Percentiles rank a stretch among this genome's conserved stretches.
phyloP scores from a whole-genome alignment of 2,329 filamentous ascomycete genomes.

The Fragosphaeria purpurea region DNA sequence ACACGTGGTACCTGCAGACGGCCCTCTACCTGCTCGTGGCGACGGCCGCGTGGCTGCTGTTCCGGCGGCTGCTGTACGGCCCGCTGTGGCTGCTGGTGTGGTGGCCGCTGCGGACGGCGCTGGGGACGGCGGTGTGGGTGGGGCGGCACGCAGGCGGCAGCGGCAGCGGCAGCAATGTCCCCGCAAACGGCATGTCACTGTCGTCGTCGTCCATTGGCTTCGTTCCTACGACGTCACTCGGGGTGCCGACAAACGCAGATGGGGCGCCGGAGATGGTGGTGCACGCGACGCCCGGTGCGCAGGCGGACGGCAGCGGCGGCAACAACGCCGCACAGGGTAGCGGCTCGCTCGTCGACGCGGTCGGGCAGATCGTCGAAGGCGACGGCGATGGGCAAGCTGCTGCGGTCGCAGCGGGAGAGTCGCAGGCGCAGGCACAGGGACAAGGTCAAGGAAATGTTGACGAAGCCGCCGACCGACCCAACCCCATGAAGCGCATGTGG shows the following conservation, averaged over 20 bases:
- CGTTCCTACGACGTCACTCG: too few relatives aligned
- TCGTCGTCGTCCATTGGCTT: constrained; percentile 14
- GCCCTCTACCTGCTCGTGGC: constrained; percentile 70
- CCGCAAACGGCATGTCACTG: constrained; percentile 14
- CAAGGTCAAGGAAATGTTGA: constrained; percentile 5
- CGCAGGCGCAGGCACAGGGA: too few relatives aligned
- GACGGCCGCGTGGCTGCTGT: constrained; percentile 78
- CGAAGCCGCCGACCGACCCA: constrained; percentile 26
- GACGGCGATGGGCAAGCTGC: constrained; percentile 6
- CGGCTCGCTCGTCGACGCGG: constrained; percentile 37
- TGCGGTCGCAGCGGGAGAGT: constrained; percentile 6
- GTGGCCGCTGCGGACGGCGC: constrained; percentile 50
- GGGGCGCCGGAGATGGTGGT: not conserved
- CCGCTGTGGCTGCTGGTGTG: constrained; percentile 84
- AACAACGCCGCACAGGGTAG: constrained; percentile 8
- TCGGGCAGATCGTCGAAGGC: constrained; percentile 43
- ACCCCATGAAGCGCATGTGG: constrained; percentile 54
- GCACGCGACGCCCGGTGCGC: constrained; percentile 16
- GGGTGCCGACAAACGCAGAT: not conserved
- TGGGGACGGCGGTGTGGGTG: constrained; percentile 34
- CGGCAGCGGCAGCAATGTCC: constrained; percentile 16
- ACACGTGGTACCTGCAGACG: constrained; percentile 95
- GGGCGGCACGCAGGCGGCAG: constrained; percentile 36
- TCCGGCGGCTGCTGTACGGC: constrained; percentile 75
- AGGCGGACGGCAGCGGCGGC: constrained; percentile 13